Conservation (phyloP, 2,329 filamentous ascomycete species). For the Camillea tinctor region DNA sequence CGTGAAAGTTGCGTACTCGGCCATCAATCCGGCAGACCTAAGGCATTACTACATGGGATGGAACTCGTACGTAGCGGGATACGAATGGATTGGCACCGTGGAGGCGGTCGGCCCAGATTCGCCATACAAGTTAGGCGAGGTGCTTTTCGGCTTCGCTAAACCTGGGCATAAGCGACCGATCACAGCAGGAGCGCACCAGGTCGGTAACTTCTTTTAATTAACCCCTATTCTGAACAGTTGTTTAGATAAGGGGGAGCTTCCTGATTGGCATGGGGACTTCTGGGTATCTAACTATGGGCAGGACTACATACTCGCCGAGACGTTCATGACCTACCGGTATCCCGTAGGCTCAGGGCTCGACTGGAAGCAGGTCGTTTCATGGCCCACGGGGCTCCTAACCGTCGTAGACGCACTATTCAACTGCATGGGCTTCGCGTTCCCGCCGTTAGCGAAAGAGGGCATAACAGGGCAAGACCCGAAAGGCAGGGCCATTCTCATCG, state of each 20-base stretch:
- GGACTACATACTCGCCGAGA: conserved; percentile 16
- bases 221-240: too few species aligned
- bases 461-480: conserved; percentile 8
- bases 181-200: conserved; percentile 19
- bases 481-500: conserved; percentile 12
- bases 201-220: too few species aligned
- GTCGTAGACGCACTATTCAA: conserved; percentile 10
- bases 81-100: conserved; percentile 20
- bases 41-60: conserved; percentile 20
- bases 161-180: conserved; percentile 13
- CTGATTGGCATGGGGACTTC: too few species aligned
- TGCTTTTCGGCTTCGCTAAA: conserved; percentile 17
- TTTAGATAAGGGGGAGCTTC: too few species aligned
- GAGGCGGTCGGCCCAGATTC: conserved; percentile 8
- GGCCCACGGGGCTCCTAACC: conserved; percentile 5
- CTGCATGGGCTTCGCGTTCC: conserved; percentile 10
- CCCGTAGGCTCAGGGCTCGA: background rate
- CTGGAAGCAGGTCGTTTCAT: conserved; percentile 6
- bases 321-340: conserved; percentile 5
- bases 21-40: conserved; percentile 24
- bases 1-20: conserved; percentile 16
- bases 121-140: conserved; percentile 10
- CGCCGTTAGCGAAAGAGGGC: background rate
- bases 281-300: too few species aligned
- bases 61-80: conserved; percentile 21